Base-by-base conservation (phyloP, 1,284 basidiomycete species). In the Trichosporon asahii region DNA sequence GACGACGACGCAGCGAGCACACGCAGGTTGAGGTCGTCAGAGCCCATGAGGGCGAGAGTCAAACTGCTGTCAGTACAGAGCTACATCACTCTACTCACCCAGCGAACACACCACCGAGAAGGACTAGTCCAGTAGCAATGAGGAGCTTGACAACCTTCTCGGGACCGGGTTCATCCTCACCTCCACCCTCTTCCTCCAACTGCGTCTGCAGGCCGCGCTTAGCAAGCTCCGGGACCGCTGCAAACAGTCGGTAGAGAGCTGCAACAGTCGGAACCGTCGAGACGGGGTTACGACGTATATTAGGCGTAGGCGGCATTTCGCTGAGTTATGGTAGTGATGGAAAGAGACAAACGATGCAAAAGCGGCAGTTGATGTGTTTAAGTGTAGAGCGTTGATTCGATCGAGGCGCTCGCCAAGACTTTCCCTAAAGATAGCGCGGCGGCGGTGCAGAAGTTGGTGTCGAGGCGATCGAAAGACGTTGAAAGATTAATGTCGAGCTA, bases 21-120 rank as follows among this genome's bases (percentile, higher is more conserved):
- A 31, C 93, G 90, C 21, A 98, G 86, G 78, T 97, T 94, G 57
- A 98, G 88, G 76, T 95, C 91, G 77, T 98, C 95, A 21, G 97
- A 88, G 1, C 95, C 95, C 95, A 97, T 97, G 35, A 97, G 86
- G 5, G 93, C 95, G 23, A 98, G 88, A 0, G 94, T 97, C 66
- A 97, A 85, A 27, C 86, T 86, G 37, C 14, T 25, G 57, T 66
- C 25, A 37, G 68, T 60, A 8, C 35, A 3, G 3, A 8, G 14
- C 14, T 9, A 12, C 11, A 3, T 3, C 9, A 0, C 2, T 9
- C 31, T 15, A 85, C 89, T 72, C 71, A 92, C 92, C 93, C 93
- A 31, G 93, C 91, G 80, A 95, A 94, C 12, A 92, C 89, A 68
- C 93, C 93, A 15, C 93, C 93, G 0, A 88, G 84, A 0, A 95